Conservation (phyloP, 2,329 filamentous ascomycete species). For the Xylariaceae sp. region DNA sequence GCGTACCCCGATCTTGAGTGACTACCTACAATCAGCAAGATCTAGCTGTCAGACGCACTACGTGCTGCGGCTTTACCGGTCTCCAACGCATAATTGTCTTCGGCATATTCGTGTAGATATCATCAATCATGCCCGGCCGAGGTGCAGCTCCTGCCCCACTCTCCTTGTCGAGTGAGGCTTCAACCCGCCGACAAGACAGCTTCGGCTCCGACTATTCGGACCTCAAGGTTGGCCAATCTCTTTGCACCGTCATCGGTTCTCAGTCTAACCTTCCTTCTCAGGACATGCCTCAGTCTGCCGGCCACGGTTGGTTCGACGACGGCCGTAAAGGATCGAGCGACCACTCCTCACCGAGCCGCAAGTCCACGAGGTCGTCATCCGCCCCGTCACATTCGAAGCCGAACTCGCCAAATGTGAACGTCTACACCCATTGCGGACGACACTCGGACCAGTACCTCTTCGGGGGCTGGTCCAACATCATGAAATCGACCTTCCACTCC, state of each 20-base stretch:
- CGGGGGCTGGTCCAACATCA: constrained; percentile 50
- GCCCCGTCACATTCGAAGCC: constrained; percentile 33
- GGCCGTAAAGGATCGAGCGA: constrained; percentile 7
- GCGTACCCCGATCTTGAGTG: not conserved
- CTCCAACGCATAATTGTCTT: not conserved
- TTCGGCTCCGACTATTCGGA: constrained; percentile 29
- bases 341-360: constrained; percentile 12
- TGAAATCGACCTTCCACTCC: constrained; percentile 41
- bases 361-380: constrained; percentile 5
- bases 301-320: constrained; percentile 14
- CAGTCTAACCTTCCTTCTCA: constrained; percentile 9
- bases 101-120: not conserved
- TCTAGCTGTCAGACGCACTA: not conserved
- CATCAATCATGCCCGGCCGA: constrained; percentile 29
- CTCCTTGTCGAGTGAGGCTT: constrained; percentile 18
- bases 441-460: constrained; percentile 59
- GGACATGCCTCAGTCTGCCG: not conserved
- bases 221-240: constrained; percentile 28
- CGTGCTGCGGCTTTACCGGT: not conserved
- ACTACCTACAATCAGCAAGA: not conserved
- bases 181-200: constrained; percentile 29
- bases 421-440: constrained; percentile 57
- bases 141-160: constrained; percentile 22
- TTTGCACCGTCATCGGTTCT: constrained; percentile 1
- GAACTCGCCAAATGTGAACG: constrained; percentile 48